Base-by-base conservation (phyloP, 495 filamentous ascomycete genomes). In the Tetracladium marchalianum region DNA sequence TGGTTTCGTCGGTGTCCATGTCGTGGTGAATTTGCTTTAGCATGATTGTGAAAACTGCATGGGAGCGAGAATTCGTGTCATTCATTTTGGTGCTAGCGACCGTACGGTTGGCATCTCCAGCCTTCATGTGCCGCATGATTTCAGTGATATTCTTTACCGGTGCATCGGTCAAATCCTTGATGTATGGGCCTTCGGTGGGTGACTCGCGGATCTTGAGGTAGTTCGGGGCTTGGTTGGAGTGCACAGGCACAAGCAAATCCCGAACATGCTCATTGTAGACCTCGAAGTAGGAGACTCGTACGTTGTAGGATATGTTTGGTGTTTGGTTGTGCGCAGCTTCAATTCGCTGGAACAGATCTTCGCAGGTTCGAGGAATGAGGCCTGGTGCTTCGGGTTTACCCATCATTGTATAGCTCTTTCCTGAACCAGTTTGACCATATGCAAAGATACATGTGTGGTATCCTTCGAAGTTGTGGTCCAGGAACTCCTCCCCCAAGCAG, bases 321-420 rank as follows among this genome's bases (percentile, higher is more conserved):
- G 74, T 72, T 39, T 71, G 59, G 33, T 83, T 75, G 31, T 58
- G 55, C 34, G 89, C 86, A 39, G 75, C 76, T 54, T 93, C 85
- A 56, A 99, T 97, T 45, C 92, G 80, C 65, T 96, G 78, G 59
- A 99, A 99, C 22, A 99, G 73, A 64, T 95, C 92, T 60, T 92
- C 82, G 63, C 92, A 99, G 22, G 93, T 97, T n/a, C 92, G 78
- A 2, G 92, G 92, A 51, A 99, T 99, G 35, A 99, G 72, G 5
- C 92, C 92, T 0, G 90, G 89, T 50, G 90, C 76, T 17, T 82
- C 76, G 2, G 80, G 79, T 1, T 85, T 93, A 31, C 92, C 92
- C 92, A 99, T 99, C 93, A 99, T 97, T 13, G 92, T 95, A 65
- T 97, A 99, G 62, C 83, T 90, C 68, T 99, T 99, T 16, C 92